Conservation (phyloP, 768 basidiomycete species). For the Mrakia blollopis region DNA sequence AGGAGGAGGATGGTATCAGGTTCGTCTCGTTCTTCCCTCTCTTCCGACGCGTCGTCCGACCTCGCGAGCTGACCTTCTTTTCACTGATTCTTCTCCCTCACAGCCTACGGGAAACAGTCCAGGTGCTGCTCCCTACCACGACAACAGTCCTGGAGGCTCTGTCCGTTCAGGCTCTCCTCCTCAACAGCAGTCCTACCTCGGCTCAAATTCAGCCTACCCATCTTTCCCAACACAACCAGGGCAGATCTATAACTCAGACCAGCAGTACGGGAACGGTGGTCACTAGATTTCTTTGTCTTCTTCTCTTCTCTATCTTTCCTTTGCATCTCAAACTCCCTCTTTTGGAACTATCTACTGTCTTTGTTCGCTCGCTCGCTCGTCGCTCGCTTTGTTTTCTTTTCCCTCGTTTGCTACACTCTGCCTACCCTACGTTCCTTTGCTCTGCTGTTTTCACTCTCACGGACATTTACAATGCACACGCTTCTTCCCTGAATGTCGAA, state of each 20-base stretch:
- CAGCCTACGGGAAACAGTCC: neutral
- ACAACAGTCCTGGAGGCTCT: constrained; percentile 3
- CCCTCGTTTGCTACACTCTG: neutral
- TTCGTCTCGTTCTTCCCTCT: neutral
- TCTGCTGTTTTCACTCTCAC: no score
- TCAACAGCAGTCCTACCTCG: neutral
- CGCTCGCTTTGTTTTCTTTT: neutral
- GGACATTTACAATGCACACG: no score
- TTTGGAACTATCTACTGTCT: neutral
- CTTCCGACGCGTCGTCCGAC: neutral
- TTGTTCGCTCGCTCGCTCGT: neutral
- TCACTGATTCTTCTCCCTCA: neutral
- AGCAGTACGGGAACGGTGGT: neutral
- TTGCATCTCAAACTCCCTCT: neutral
- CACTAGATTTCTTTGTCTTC: neutral
- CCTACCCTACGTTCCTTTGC: no score
- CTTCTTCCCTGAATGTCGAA: no score
- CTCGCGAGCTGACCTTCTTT: neutral
- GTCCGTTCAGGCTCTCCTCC: neutral
- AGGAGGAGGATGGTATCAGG: constrained; percentile 16
- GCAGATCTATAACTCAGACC: constrained; percentile 15
- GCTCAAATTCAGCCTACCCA: neutral
- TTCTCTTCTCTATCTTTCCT: neutral
- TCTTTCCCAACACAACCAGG: constrained; percentile 4
- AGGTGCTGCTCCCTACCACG: constrained; percentile 10